A percentile compares a stretch with the other conserved stretches of the same genome.
Conservation (phyloP, 768 basidiomycete genomes). For the Lactarius sanguifluus region DNA sequence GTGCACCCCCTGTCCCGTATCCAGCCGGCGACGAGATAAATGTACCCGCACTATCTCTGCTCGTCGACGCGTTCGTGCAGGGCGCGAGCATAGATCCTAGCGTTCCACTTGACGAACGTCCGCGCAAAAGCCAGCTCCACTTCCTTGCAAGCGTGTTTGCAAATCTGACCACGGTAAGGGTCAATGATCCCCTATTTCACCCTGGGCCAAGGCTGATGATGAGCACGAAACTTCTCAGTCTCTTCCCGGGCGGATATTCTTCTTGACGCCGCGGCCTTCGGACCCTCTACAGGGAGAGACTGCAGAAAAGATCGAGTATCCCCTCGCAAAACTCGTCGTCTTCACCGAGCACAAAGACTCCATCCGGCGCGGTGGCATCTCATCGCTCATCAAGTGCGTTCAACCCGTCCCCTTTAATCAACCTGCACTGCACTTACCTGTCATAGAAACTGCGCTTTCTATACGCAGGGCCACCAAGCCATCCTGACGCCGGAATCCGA, state of each 20-base stretch:
- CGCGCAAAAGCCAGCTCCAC: slow-evolving; percentile 77
- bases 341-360: slow-evolving; percentile 90
- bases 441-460: slow-evolving; percentile 75
- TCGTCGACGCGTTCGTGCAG: slow-evolving; percentile 88
- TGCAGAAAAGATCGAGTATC: slow-evolving; percentile 61
- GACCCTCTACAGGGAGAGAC: slow-evolving; percentile 48
- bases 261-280: slow-evolving; percentile 64
- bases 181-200: neutral
- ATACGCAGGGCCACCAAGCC: slow-evolving; percentile 64
- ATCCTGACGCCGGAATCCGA: slow-evolving; percentile 66
- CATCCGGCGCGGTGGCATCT: slow-evolving; percentile 85
- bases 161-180: slow-evolving; percentile 71
- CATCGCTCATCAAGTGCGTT: slow-evolving; percentile 79
- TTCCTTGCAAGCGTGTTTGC: slow-evolving; percentile 95
- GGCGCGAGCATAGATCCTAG: slow-evolving; percentile 58
- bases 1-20: slow-evolving; percentile 69
- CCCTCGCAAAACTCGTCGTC: slow-evolving; percentile 74
- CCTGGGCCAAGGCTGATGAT: neutral
- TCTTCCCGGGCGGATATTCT: slow-evolving; percentile 74
- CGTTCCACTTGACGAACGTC: slow-evolving; percentile 47
- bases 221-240: slow-evolving; percentile 46
- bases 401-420: neutral
- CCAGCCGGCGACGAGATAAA: slow-evolving; percentile 54
- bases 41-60: slow-evolving; percentile 68
- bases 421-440: slow-evolving; percentile 26